phyloP scores from a whole-genome alignment of 129 eudicot species.

The Oenanthe sinensis region DNA sequence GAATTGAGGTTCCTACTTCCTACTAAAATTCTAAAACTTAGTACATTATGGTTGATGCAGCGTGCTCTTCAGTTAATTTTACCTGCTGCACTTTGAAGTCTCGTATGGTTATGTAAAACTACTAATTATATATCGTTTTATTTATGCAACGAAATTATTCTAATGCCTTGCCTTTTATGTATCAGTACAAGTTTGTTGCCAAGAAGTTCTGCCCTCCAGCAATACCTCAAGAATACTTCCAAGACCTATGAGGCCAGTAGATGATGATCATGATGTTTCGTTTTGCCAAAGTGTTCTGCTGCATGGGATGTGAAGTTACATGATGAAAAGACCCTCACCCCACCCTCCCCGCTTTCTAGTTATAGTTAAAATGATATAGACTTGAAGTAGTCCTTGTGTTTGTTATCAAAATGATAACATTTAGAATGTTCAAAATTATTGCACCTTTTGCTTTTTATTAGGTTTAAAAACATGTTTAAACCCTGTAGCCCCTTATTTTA shows the following conservation, averaged over 20 bases:
- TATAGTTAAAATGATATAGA: background rate
- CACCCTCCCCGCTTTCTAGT: background rate
- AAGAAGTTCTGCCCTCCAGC: conserved; percentile 75
- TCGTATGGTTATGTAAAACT: background rate
- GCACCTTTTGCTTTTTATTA: background rate
- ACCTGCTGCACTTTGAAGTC: background rate
- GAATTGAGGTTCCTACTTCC: background rate
- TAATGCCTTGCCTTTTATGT: conserved; percentile 8
- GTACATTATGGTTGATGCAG: background rate
- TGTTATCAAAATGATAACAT: background rate
- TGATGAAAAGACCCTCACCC: background rate
- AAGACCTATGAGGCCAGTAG: conserved; percentile 19
- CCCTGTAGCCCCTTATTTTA: background rate
- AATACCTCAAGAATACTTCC: conserved; percentile 70
- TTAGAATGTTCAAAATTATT: background rate
- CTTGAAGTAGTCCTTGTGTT: background rate
- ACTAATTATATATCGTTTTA: background rate
- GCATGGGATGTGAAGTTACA: background rate
- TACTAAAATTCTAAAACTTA: background rate
- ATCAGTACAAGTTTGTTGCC: conserved; percentile 90
- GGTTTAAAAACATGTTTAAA: background rate
- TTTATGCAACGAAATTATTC: background rate
- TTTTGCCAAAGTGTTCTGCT: background rate
- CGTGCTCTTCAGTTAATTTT: background rate
- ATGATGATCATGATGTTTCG: background rate